Base-by-base conservation (phyloP, 1,284 basidiomycete species). In the Austroboletus niveus region DNA sequence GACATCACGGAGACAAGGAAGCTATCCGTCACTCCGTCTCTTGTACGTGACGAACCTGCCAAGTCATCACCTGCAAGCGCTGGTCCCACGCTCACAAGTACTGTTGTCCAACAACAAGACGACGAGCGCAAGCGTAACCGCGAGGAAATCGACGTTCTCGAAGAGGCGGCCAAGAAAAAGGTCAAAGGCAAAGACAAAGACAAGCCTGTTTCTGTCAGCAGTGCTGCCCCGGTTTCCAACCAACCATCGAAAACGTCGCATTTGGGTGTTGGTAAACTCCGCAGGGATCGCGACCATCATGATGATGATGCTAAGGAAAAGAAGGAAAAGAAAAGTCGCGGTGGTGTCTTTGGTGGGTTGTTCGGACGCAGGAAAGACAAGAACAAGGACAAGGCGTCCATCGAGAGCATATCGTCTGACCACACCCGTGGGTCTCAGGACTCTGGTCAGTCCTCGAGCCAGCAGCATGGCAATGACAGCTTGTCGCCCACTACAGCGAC, bases 361-460 rank as follows among this genome's bases (percentile, higher is more conserved):
- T 95, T 95, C 65, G 77, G 78, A 12, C 74, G 87, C 47, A 85
- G 81, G 67, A 89, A 85, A 29, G 89, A 91, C 66, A 92, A 92
- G 72, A 79, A 82, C 49, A 91, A 89, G 66, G 82, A 81, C 38
- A 81, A 80, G 62, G 74, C 71, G 20, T 72, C 74, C 49, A 74
- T 70, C 17, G 58, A 72, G 47, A 52, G 79, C 73, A 77, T 79
- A 57, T 74, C 72, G 0, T 79, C 77, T 0, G 65, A 79, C 53
- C 77, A 70, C 60, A 72, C 59, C 8, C 68, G 68, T 41, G 67
- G 52, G 48, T 70, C 66, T 45, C 68, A 66, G 48, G 68, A 60
- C 68, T 60, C 59, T 48, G 76, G 74, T 47, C 68, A 75, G 38
- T 79, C 82, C 17, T 74, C 57, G 68, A 72, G 48, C 70, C 62